These are phyloP conservation scores for Backusella morwellensis DNA, from an alignment of 192 early-diverging fungal genomes.

Conservation along the genomic window DNA sequence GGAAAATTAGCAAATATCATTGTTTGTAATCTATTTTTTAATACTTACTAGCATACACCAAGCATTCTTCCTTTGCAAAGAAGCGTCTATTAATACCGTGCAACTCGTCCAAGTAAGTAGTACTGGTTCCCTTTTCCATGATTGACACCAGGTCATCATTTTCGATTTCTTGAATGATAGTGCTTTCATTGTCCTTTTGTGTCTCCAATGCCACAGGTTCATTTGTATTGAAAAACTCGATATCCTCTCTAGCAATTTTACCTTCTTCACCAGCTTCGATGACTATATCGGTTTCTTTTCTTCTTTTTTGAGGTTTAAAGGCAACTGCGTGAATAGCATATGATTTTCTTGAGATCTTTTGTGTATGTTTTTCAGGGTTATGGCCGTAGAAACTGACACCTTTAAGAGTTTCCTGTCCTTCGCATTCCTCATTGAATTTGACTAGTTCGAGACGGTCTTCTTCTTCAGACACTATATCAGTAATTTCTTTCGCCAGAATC, in stretches of 20 bases:
- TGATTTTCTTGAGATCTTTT: neutral
- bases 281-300: neutral
- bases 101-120: neutral
- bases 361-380: neutral
- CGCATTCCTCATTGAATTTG: neutral
- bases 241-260: neutral
- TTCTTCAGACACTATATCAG: neutral
- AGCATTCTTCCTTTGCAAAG: constrained; percentile 7
- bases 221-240: neutral
- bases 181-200: neutral
- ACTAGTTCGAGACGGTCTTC: neutral
- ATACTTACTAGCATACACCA: constrained; percentile 17
- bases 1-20: neutral
- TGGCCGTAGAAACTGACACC: neutral
- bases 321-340: neutral
- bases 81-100: constrained; percentile 6
- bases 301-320: neutral
- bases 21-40: neutral
- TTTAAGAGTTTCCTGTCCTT: neutral
- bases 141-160: neutral
- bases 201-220: neutral
- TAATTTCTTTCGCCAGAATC: neutral
- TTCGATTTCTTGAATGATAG: neutral
- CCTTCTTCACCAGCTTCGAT: neutral
- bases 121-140: neutral